Base-by-base conservation (phyloP, 805 yeast species). In the Middelhovenomyces tepae region DNA sequence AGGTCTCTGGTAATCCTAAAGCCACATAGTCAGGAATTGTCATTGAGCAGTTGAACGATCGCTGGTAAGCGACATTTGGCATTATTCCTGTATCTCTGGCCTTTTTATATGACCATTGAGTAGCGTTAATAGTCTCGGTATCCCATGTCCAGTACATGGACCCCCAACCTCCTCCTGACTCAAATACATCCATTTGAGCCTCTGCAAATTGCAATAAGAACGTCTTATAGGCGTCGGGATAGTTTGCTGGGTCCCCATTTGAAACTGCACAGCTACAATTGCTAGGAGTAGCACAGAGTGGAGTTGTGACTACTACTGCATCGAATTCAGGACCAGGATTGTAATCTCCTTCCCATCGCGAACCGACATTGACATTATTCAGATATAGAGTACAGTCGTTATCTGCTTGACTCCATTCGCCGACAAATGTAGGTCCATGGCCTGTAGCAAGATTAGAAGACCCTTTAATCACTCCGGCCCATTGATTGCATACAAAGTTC, bases 351-450 rank as follows among this genome's bases (percentile, higher is more conserved):
- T 80, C 83, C 62, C 73, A 81, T 50, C 94, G 69, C 16, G 89
- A 73, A 38, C 91, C 91, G 37, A 73, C 63, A 16, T 75, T 77
- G 13, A 78, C 87, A 53, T 91, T 87, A 49, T 85, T 85, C 30
- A 84, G 56, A 85, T 91, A 83, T 40, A 64, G 62, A 6, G 87
- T 73, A 62, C 94, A 84, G 60, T 85, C 94, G 2, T 89, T 82
- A 46, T 83, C 70, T 1, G 94, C 94, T 22, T 83, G 87, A 16
- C 78, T 62, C 79, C 85, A 84, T 59, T 84, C 94, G 42, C 94
- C 95, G 23, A 73, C 69, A 24, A 84, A 59, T 3, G 57, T 49
- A n/a, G 45, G 70, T 64, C 80, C 85, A 73, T 57, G 79, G 80
- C 50, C 67, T 48, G 58, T 77, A 77, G 16, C 42, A 34, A 18